These are phyloP conservation scores for Plectosphaerella plurivora DNA, from an alignment of 2,329 filamentous ascomycete genomes.

Conservation along the genomic window DNA sequence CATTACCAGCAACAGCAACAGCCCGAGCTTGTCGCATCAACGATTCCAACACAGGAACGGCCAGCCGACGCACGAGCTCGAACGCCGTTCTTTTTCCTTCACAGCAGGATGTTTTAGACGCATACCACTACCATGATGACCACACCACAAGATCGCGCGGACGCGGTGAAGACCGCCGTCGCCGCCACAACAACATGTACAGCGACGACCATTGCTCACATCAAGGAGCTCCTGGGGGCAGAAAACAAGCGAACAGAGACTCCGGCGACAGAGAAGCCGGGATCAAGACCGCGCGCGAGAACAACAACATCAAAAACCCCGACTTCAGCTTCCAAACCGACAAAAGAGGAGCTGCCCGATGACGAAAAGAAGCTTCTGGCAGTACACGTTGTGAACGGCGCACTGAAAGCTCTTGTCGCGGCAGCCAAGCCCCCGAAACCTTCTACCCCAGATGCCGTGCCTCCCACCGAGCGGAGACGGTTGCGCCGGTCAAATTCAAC, in stretches of 20 bases:
- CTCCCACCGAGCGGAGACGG: conserved; percentile 22
- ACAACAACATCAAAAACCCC: conserved; percentile 17
- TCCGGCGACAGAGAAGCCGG: conserved; percentile 16
- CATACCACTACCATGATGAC: conserved; percentile 33
- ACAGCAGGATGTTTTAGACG: conserved; percentile 27
- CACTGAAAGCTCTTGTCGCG: conserved; percentile 65
- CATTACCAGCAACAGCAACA: not conserved
- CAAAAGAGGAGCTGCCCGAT: conserved; percentile 38
- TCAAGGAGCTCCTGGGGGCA: conserved; percentile 41
- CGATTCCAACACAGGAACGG: too few species aligned
- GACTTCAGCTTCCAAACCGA: conserved; percentile 18
- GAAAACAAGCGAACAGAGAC: conserved; percentile 19
- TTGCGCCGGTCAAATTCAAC: conserved; percentile 52
- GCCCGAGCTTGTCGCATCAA: not conserved
- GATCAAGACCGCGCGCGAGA: conserved; percentile 18
- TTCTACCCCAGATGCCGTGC: not conserved
- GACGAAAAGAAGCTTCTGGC: conserved; percentile 65
- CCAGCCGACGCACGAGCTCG: not conserved
- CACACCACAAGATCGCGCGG: conserved; percentile 32
- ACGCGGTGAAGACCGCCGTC: conserved; percentile 50
- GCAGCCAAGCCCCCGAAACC: conserved; percentile 47
- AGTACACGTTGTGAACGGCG: conserved; percentile 67
- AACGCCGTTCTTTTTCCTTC: conserved; percentile 4
- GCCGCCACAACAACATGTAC: conserved; percentile 51
- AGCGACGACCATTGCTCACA: conserved; percentile 37